Evolutionary conservation across 768 basidiomycete genomes (phyloP), one percentile per base, ranked within the genome.

Genomic region (Pleurotus salmoneostramineus): DNA sequence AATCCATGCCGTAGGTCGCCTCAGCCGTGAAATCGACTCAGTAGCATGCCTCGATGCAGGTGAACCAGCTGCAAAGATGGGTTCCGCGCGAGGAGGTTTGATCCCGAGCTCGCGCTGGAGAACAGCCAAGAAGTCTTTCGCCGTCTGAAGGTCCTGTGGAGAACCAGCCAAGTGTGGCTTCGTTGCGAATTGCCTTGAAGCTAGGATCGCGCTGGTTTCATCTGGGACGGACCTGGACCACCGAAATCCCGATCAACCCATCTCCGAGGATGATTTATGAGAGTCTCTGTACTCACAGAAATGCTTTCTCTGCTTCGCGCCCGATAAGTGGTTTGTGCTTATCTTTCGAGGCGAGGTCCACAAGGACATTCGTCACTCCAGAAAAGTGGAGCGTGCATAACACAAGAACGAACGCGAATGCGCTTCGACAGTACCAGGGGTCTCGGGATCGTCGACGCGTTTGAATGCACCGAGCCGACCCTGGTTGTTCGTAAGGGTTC

Each of bases 91-190:
- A 8, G 61, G 58, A 17, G 72, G 21, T 11, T 67, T 58, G 7
- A 81, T 73, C 5, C 77, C 77, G 44, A 89, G 67, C 59, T 84
- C 76, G 7, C 63, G 66, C 65, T 83, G 82, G 43, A 89, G 75
- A 50, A 83, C 70, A 10, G 63, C 60, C 21, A 87, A 75, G 65
- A 85, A 82, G 50, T 78, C 69, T 62, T 80, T 74, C 2, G 87
- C 86, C 5, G 86, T 84, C 56, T 74, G 69, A 56, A 83, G 68
- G 66, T 89, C 87, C 3, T 74, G 71, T 1, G 73, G 68, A 10
- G 81, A 79, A 40, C 87, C 88, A 0, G 87, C 88, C 54, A 83
- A 66, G 65, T 89, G 87, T 3, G 86, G 84, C 60, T 75, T 74
- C 10, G 76, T 71, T 6, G 85, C 74, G 58, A 75, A 86, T 47